Base-by-base conservation (phyloP, 2,329 filamentous ascomycete species). In the Magnaporthiopsis poae region DNA sequence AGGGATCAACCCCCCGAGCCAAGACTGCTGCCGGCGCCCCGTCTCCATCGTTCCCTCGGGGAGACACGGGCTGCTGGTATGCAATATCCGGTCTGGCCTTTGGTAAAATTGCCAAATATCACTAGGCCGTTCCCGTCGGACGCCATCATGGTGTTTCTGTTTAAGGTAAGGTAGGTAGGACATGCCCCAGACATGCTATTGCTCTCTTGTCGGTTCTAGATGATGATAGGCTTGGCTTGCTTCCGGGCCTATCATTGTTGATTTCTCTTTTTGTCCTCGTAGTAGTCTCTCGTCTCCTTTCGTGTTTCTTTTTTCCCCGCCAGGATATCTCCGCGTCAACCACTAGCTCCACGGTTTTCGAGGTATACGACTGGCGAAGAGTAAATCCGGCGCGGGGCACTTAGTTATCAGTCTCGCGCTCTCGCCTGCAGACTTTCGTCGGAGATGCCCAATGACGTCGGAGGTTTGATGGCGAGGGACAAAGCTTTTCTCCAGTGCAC, bases 311-410 rank as follows among this genome's bases (percentile, higher is more conserved):
- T 90, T 21, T 7, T 35, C 11, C 76, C 80, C 90, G 91, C 91
- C 88, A 89, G 84, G 80, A 86, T 92, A 96, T 96, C 91, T 90
- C 90, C 91, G 88, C 88, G 86, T 88, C 84, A 86, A 88, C 86
- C 89, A 83, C 80, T 72, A 79, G 73, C 73, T 78, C 82, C 75
- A 89, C 91, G 90, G 88, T 87, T 89, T 84, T 86, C 86, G 87
- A 91, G 92, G 89, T 96, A 96, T 88, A 96, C 90, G 87, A 87
- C 85, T 93, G 86, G 92, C 92, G 90, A 84, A 96, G 83, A 96
- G 79, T 73, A 84, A 95, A 79, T 74, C 46, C 76, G 72, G 78
- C 74, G 75, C 74, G 73, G 77, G 72, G 72, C 75, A 74, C 73
- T 75, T 75, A 76, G 76, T 84, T 80, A 85, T 79, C 74, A 70